Evolutionary conservation across 768 basidiomycete species (phyloP), one percentile per base, ranked within the genome.

Genomic region (Tricholoma saponaceum): DNA sequence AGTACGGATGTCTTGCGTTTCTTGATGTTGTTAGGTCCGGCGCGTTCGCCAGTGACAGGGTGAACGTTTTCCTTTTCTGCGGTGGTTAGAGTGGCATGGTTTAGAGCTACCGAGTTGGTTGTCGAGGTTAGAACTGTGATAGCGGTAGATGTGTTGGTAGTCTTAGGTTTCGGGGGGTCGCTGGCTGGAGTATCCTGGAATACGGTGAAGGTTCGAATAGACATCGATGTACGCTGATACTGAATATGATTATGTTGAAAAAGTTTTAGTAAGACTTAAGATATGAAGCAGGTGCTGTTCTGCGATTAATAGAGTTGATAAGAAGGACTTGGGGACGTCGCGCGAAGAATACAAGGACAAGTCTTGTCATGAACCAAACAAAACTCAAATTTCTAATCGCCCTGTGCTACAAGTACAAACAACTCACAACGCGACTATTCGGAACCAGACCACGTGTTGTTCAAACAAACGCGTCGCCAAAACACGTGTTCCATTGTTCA

Each of bases 11-110:
- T 85, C 68, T 88, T 88, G 58, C 87, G 80, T 67, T 89, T 89
- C 74, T 88, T 89, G 5, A 61, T 62, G 1, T 62, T 61, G 14
- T 73, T 65, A 16, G 77, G 65, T 33, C 74, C 79, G 2, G 84
- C 70, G 35, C 82, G 83, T 58, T 82, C 79, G 5, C 90, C 90
- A 3, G 90, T 91, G 63, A 86, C 60, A 46, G 90, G 90, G 69
- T 91, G 79, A 44, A 85, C 75, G 67, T 92, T 92, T 73, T 92
- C 90, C 78, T 92, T 92, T 75, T 90, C 87, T 39, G 75, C 64
- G 35, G 76, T 70, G 23, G 71, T 68, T 4, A 75, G 69, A 58
- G 74, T 71, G 57, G 63, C 64, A 52, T 67, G 60, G 54, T 65
- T 66, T 47, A 30, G 52, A 62, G 61, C 53, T 25, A 56, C 16